A percentile compares a stretch with the other conserved stretches of the same genome.
These are phyloP conservation scores for Triadica sebifera DNA, from an alignment of 345 rosid genomes.

Conservation along the genomic window DNA sequence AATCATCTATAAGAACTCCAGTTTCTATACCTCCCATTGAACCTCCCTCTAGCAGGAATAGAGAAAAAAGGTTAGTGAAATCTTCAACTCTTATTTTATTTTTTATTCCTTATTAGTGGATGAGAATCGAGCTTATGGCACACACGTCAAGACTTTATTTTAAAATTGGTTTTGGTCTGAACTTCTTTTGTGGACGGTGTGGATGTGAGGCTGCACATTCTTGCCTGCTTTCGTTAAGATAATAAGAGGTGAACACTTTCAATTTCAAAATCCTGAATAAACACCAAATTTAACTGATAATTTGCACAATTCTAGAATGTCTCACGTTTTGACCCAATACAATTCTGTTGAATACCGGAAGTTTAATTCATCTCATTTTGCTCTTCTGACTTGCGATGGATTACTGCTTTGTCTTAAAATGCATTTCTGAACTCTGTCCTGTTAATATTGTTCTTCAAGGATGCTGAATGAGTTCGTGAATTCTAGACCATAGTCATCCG, in stretches of 20 bases:
- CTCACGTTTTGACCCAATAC: background rate
- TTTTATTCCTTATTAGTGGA: background rate
- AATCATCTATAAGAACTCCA: slow-evolving; percentile 55
- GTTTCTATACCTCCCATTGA: slow-evolving; percentile 54
- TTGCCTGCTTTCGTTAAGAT: background rate
- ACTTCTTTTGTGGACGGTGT: background rate
- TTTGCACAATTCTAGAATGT: background rate
- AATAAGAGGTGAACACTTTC: background rate
- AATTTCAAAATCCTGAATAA: too few species aligned
- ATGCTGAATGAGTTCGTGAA: too few species aligned
- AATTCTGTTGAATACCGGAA: background rate
- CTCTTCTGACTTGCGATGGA: too few species aligned
- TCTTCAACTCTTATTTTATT: background rate
- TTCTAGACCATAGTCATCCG: too few species aligned
- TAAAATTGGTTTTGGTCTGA: background rate
- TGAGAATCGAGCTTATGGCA: background rate
- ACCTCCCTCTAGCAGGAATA: slow-evolving; percentile 37
- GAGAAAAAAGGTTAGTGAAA: slow-evolving; percentile 44
- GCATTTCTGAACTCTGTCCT: background rate
- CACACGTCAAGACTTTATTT: background rate
- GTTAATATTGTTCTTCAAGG: background rate
- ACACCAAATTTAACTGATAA: background rate
- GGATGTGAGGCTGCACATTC: background rate
- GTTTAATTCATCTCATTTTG: background rate
- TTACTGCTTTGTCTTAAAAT: background rate